These are phyloP conservation scores for Penicillium canariense DNA, from an alignment of 495 filamentous ascomycete species.

Conservation along the genomic window DNA sequence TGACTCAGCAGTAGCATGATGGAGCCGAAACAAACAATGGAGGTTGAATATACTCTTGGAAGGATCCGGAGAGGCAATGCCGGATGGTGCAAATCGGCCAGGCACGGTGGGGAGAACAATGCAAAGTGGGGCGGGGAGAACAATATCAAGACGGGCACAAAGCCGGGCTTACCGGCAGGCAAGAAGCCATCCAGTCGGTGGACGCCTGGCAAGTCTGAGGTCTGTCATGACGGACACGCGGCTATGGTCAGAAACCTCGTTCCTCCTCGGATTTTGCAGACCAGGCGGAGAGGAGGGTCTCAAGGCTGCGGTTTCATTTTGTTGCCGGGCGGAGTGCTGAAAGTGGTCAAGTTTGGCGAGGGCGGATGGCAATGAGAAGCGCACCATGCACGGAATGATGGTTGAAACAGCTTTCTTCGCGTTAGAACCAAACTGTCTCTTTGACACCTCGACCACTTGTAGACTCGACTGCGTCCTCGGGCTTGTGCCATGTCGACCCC, in stretches of 20 bases:
- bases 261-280: background rate
- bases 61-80: background rate
- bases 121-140: constrained; percentile 16
- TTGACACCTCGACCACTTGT: no score
- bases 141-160: constrained; percentile 25
- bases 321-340: background rate
- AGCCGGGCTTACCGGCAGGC: constrained; percentile 1
- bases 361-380: no score
- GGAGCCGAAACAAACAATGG: constrained; percentile 32
- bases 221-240: background rate
- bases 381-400: no score
- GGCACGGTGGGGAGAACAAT: constrained; percentile 24
- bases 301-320: background rate
- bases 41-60: background rate
- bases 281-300: background rate
- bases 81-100: background rate
- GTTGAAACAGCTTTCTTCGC: no score
- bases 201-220: background rate
- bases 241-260: background rate
- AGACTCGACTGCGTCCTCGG: no score
- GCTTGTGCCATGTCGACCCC: no score
- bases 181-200: background rate
- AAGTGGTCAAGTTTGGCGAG: background rate
- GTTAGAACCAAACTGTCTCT: no score
- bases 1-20: constrained; percentile 10